Evolutionary conservation across 2,329 filamentous ascomycete species (phyloP).

Genomic region (Trichoderma sp.): DNA sequence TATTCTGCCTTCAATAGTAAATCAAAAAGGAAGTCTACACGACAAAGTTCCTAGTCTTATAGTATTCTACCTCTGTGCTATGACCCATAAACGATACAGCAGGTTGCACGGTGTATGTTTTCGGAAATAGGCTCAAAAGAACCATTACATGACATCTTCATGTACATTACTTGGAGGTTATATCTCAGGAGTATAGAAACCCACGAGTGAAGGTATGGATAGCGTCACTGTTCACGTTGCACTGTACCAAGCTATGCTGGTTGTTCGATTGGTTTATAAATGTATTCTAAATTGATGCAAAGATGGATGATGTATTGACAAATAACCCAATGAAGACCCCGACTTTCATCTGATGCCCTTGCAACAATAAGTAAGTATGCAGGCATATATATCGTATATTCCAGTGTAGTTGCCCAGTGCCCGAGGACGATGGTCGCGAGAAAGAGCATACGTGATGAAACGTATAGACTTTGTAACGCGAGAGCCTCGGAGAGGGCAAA

Average conservation of each 20-base stretch:
- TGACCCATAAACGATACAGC: not conserved
- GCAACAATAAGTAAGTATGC: conserved; percentile 7
- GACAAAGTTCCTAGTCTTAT: not conserved
- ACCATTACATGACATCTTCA: not conserved
- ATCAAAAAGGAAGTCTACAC: not conserved
- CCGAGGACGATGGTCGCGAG: not conserved
- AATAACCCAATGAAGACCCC: conserved; percentile 6
- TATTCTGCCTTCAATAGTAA: not conserved
- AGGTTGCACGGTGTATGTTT: not conserved
- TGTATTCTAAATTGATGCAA: conserved; percentile 13
- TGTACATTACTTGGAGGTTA: not conserved
- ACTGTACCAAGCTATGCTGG: not conserved
- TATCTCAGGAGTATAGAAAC: not conserved
- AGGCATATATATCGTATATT: conserved; percentile 16
- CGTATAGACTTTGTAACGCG: not conserved
- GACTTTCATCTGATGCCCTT: conserved; percentile 2
- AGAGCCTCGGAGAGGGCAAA: not conserved
- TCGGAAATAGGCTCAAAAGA: not conserved
- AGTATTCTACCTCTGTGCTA: not conserved
- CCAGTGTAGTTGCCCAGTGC: not conserved
- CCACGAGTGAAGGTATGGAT: not conserved
- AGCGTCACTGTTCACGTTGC: not conserved
- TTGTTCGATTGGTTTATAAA: not conserved
- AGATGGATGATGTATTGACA: conserved; percentile 8
- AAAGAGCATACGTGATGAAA: not conserved